Base-by-base conservation (phyloP, 495 filamentous ascomycete species). In the Aspergillus funiculosus region DNA sequence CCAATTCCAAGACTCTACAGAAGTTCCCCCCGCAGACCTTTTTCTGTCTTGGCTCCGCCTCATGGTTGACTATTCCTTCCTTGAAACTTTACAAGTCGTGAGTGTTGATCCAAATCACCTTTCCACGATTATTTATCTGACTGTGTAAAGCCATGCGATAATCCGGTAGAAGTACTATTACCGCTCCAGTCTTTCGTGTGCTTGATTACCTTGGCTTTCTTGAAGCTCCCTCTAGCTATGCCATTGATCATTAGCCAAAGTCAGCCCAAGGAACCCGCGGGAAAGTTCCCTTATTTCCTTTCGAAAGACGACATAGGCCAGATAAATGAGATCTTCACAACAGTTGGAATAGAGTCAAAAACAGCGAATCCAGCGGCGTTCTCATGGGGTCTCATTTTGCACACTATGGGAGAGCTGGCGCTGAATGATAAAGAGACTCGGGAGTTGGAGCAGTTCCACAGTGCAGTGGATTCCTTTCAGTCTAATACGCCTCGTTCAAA, bases 371-470 rank as follows among this genome's bases (percentile, higher is more conserved):
- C 85, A 8, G 78, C 82, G 18, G 71, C 82, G 18, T 83, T 89
- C 42, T 77, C 85, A 6, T 95, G 88, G 89, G 76, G 80, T 7
- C 61, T 89, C 37, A 74, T 94, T 14, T 62, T 87, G n/a, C 72
- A 87, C 50, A 74, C 74, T 5, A 77, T 89, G 69, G 72, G 74
- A 55, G 66, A 82, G 24, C 67, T 73, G 2, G 83, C 80, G 36
- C 65, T 76, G 22, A 66, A 67, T 32, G 69, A 80, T 27, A 76
- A 72, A 34, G 77, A 85, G 36, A 69, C 64, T 22, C 69, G 76
- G 42, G 84, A 85, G 50, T 40, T 77, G n/a, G 67, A 79, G 30
- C 79, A 82, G 50, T 79, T 80, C 22, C 70, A 80, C 46, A 77
- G 68, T 40, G 81, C 82, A 18, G 73, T 81, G 21, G 74, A 79